These are phyloP conservation scores for Ophiostoma ulmi DNA, from an alignment of 2,329 filamentous ascomycete species.

Conservation along the genomic window DNA sequence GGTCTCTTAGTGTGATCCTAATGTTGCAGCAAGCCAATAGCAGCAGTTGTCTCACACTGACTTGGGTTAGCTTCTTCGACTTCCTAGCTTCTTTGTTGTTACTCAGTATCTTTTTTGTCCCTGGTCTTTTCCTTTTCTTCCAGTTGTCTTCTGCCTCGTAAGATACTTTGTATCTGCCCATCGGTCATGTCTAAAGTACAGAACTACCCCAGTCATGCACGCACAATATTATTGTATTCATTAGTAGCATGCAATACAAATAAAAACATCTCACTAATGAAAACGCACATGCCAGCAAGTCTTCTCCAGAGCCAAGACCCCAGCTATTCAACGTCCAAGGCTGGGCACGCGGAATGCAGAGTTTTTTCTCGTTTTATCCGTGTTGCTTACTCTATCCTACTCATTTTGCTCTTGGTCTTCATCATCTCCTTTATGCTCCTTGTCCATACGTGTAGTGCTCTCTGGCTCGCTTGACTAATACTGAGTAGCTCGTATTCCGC, in stretches of 20 bases:
- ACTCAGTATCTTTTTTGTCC: background rate
- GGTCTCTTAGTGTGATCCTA: background rate
- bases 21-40: background rate
- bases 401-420: too few species aligned
- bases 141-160: background rate
- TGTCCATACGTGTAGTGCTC: background rate
- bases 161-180: background rate
- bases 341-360: too few species aligned
- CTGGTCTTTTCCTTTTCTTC: too few species aligned
- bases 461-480: background rate
- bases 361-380: too few species aligned
- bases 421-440: too few species aligned
- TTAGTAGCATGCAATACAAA: background rate
- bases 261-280: background rate
- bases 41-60: background rate
- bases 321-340: too few species aligned
- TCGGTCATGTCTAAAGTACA: background rate
- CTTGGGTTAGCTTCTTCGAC: background rate
- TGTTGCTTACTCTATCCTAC: too few species aligned
- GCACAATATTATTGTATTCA: background rate
- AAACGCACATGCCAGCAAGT: background rate
- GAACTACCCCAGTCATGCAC: background rate
- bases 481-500: background rate
- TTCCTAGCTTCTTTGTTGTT: background rate
- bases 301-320: too few species aligned